Evolutionary conservation across 495 filamentous ascomycete species (phyloP).

Genomic region (Glutinoglossum americanum): DNA sequence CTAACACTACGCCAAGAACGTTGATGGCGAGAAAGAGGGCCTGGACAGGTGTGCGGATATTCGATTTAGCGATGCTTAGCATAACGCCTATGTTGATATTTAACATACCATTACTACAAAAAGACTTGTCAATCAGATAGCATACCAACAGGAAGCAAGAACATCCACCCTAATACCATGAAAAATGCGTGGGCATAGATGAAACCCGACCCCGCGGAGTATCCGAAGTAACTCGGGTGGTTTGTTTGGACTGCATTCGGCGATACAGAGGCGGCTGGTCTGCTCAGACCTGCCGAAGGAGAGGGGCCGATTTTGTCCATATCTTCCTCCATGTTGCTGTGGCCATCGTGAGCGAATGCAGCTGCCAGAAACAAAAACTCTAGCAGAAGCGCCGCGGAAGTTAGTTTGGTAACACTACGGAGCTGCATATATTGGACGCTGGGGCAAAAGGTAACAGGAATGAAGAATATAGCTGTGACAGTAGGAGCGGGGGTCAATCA

Average conservation of each 20-base stretch:
- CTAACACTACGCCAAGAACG: conserved; percentile 45
- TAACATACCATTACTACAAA: background rate
- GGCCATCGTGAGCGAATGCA: conserved; percentile 14
- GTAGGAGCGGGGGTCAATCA: background rate
- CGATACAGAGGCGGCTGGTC: background rate
- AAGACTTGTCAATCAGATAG: background rate
- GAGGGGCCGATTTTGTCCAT: background rate
- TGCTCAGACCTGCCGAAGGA: background rate
- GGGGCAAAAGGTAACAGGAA: background rate
- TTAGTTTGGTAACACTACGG: background rate
- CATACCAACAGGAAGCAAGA: conserved; percentile 66
- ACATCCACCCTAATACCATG: conserved; percentile 65
- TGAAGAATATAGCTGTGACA: background rate
- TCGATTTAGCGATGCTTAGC: conserved; percentile 64
- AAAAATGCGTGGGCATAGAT: conserved; percentile 62
- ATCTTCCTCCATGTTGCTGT: conserved; percentile 6
- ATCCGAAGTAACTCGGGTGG: conserved; percentile 48
- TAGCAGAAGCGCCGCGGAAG: conserved; percentile 16
- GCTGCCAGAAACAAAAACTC: conserved; percentile 14
- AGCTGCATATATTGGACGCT: background rate
- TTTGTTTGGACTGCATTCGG: background rate
- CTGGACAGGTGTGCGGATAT: conserved; percentile 50
- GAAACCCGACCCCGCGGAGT: conserved; percentile 37
- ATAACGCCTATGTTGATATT: conserved; percentile 41
- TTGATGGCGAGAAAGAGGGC: conserved; percentile 56